Percentiles rank a stretch among this genome's conserved stretches.
Conservation (phyloP, 495 filamentous ascomycete genomes). For the Aspergillus haitiensis region DNA sequence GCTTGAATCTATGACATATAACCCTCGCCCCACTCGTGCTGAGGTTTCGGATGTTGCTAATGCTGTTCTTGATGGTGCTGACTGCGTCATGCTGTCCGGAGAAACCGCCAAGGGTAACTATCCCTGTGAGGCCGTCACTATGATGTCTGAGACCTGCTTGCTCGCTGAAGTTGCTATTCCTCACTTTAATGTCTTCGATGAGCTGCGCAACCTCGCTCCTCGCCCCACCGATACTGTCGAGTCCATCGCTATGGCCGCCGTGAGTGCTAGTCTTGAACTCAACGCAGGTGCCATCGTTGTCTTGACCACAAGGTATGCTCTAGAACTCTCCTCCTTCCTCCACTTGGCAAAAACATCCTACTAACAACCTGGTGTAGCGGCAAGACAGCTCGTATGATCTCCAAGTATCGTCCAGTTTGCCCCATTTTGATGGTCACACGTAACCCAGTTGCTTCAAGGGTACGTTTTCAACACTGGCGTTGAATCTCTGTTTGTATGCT, state of each 20-base stretch:
- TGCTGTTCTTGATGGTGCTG: conserved; percentile 93
- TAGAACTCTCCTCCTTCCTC: neutral
- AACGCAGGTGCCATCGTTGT: conserved; percentile 95
- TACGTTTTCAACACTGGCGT: conserved; percentile 36
- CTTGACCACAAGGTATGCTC: conserved; percentile 75
- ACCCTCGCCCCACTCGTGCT: conserved; percentile 94
- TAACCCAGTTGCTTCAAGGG: conserved; percentile 73
- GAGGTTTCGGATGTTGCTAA: conserved; percentile 99
- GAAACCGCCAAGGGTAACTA: conserved; percentile 98
- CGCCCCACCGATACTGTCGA: conserved; percentile 83
- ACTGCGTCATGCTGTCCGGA: conserved; percentile 99
- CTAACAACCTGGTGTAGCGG: conserved; percentile 56
- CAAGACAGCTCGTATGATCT: conserved; percentile 86
- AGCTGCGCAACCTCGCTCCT: conserved; percentile 77
- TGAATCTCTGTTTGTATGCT: conserved; percentile 2
- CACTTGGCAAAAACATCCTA: conserved; percentile 10
- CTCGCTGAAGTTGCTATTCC: conserved; percentile 95
- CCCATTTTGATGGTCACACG: conserved; percentile 98
- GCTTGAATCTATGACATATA: conserved; percentile 99
- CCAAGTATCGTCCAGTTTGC: conserved; percentile 98
- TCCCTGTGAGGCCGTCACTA: conserved; percentile 84
- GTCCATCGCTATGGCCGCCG: conserved; percentile 93
- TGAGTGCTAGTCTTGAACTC: conserved; percentile 89
- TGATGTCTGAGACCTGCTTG: conserved; percentile 98
- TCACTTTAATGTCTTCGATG: conserved; percentile 95